These are phyloP conservation scores for Asterionellopsis glacialis DNA, from an alignment of 108 stramenopile genomes.

Conservation along the genomic window DNA sequence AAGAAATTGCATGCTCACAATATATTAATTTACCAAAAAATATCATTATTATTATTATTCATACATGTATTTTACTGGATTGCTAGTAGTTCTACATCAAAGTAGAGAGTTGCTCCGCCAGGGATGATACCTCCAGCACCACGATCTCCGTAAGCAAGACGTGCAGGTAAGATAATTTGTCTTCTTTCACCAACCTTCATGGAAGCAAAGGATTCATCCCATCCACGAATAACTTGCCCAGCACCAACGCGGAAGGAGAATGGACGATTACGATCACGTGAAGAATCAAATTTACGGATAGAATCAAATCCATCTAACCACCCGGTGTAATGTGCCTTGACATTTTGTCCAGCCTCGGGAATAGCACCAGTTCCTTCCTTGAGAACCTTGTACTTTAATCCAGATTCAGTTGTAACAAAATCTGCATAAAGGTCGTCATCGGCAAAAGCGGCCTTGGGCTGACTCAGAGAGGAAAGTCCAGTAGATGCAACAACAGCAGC, in stretches of 20 bases:
- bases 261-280: slow-evolving; percentile 88
- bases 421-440: slow-evolving; percentile 35
- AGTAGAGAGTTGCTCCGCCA: slow-evolving; percentile 86
- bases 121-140: slow-evolving; percentile 92
- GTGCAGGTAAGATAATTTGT: slow-evolving; percentile 78
- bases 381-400: slow-evolving; percentile 82
- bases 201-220: slow-evolving; percentile 69
- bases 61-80: slow-evolving; percentile 29
- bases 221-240: slow-evolving; percentile 91
- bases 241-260: slow-evolving; percentile 90
- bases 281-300: slow-evolving; percentile 88
- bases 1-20: not conserved
- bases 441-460: slow-evolving; percentile 25
- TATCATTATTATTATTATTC: not conserved
- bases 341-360: slow-evolving; percentile 71
- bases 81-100: slow-evolving; percentile 89
- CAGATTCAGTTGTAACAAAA: slow-evolving; percentile 79
- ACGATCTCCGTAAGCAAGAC: slow-evolving; percentile 87
- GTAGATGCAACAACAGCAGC: slow-evolving; percentile 20
- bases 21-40: too few species aligned
- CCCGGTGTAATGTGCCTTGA: slow-evolving; percentile 97
- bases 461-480: slow-evolving; percentile 9
- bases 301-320: slow-evolving; percentile 92
- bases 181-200: slow-evolving; percentile 94
- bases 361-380: slow-evolving; percentile 88